Evolutionary conservation across 306 rosid genomes (phyloP), one percentile per base, ranked within the genome.

Genomic region (Cajanus cajan): DNA sequence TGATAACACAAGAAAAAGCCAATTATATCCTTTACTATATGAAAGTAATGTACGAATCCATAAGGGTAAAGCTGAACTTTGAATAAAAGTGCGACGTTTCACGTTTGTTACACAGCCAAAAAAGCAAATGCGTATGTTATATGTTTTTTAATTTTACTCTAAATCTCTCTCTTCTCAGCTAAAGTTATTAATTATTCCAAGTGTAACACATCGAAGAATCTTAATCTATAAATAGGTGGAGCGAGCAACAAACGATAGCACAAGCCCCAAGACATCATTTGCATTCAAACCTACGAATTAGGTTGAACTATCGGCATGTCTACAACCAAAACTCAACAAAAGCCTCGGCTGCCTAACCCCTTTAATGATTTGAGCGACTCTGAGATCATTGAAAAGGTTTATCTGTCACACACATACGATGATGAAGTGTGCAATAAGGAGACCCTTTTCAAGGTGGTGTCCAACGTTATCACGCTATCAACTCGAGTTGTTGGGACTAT

Each of bases 301-400:
- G 41, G 4, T 57, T 55, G 68, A 59, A 43, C 10, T 24, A 63
- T 15, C 71, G 16, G 31, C 14, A 74, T 75, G 79, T 61, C 71
- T 43, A n/a, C 0, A 22, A 7, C 78, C n/a, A 74, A 16, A 15
- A 16, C 69, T n/a, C 31, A 59, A 25, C 59, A 43, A 28, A 74
- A 74, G 58, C 44, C 79, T 31, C 61, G 6, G 22, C 55, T 31
- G 34, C 79, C 71, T 0, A 33, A 44, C 36, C 79, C 71, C 44
- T 75, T 75, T 44, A 3, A 11, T 44, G 5, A 11, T 4, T 11
- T 75, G 70, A 47, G 14, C 31, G 71, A 61, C 36, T 10, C 36
- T 59, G 71, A 74, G 8, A 44, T 74, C 70, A 40, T 74, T 13
- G 79, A 74, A 7, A 74, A 59, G 18, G 79, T 61, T 31, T 74